A percentile compares a stretch with the other conserved stretches of the same genome.
Evolutionary conservation across 2,329 filamentous ascomycete species (phyloP).

Genomic region (Botrytis byssoidea): DNA sequence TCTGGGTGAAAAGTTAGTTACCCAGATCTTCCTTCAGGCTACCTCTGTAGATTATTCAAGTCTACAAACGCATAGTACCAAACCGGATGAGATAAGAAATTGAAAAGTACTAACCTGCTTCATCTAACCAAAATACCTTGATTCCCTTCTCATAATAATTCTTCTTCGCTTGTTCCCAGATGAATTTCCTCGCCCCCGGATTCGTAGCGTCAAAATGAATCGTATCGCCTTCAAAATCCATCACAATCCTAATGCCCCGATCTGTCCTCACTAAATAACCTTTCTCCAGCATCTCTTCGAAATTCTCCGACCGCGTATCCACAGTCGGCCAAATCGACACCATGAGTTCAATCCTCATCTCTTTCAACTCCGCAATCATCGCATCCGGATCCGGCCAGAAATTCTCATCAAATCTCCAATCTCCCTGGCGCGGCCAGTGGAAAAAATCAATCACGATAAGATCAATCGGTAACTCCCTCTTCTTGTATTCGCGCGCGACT

Average conservation of each 20-base stretch:
- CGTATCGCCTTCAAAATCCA: slow-evolving; percentile 59
- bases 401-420: slow-evolving; percentile 63
- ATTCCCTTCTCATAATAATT: slow-evolving; percentile 64
- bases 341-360: slow-evolving; percentile 63
- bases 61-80: neutral
- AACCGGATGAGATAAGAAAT: neutral
- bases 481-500: slow-evolving; percentile 59
- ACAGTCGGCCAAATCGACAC: slow-evolving; percentile 70
- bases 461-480: slow-evolving; percentile 56
- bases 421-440: slow-evolving; percentile 65
- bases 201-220: slow-evolving; percentile 65
- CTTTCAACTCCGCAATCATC: slow-evolving; percentile 61
- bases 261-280: slow-evolving; percentile 61
- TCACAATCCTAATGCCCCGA: slow-evolving; percentile 55
- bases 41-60: neutral
- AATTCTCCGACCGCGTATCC: slow-evolving; percentile 58
- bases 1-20: slow-evolving; percentile 41
- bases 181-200: slow-evolving; percentile 54
- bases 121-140: slow-evolving; percentile 66
- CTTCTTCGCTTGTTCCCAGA: slow-evolving; percentile 58
- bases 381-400: slow-evolving; percentile 65
- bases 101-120: slow-evolving; percentile 44
- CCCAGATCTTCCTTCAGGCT: too few relatives aligned
- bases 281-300: slow-evolving; percentile 58
- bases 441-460: slow-evolving; percentile 68